phyloP scores from a whole-genome alignment of 768 basidiomycete genomes.

The Gymnopilus junonius region DNA sequence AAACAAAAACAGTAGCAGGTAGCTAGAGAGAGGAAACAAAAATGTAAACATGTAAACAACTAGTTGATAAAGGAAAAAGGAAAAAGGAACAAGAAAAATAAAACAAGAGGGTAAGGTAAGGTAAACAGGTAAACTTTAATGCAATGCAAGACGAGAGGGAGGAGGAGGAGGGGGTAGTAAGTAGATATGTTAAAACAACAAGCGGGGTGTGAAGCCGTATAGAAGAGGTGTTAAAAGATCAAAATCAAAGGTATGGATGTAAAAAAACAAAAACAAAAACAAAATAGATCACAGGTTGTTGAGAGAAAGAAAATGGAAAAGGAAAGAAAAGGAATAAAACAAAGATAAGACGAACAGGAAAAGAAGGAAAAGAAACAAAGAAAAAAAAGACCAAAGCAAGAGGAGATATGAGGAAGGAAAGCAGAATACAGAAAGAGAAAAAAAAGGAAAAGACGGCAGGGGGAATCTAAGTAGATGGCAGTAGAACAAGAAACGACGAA shows the following conservation, averaged over 20 bases:
- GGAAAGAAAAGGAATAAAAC: background rate
- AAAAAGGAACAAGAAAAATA: background rate
- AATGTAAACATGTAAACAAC: background rate
- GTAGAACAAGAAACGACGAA: background rate
- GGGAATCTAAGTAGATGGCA: background rate
- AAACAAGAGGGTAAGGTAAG: background rate
- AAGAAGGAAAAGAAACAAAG: constrained; percentile 2
- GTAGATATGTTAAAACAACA: constrained; percentile 2
- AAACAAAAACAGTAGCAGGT: background rate
- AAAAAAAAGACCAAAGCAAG: constrained; percentile 10
- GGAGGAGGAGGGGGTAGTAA: too few species aligned
- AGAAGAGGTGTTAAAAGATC: constrained; percentile 2
- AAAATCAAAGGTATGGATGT: too few species aligned
- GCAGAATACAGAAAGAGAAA: constrained; percentile 5
- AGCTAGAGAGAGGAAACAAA: too few species aligned
- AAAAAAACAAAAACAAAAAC: too few species aligned
- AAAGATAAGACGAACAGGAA: background rate
- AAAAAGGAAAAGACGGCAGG: background rate
- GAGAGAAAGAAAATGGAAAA: background rate
- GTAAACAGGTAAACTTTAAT: background rate
- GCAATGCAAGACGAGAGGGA: too few species aligned
- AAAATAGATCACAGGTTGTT: background rate
- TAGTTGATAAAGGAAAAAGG: background rate
- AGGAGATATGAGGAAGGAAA: constrained; percentile 15
- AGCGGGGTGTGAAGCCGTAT: constrained; percentile 1